phyloP scores from a whole-genome alignment of 495 filamentous ascomycete genomes.

The Patellaria atrata region DNA sequence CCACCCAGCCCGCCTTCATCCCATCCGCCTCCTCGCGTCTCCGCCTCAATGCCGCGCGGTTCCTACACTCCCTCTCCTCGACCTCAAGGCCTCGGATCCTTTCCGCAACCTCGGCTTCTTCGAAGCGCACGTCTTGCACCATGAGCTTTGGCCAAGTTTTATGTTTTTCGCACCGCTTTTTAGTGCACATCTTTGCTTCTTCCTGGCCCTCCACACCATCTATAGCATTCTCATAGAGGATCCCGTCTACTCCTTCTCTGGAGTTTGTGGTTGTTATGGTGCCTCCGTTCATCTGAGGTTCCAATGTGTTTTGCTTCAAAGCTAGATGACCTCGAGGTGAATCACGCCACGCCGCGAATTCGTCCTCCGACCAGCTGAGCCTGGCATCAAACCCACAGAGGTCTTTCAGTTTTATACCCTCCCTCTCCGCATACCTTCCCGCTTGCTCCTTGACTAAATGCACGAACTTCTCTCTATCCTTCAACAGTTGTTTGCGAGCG shows the following conservation, averaged over 20 bases:
- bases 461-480: constrained; percentile 29
- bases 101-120: constrained; percentile 25
- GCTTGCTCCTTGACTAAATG: constrained; percentile 23
- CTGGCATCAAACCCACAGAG: constrained; percentile 53
- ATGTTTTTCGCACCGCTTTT: constrained; percentile 28
- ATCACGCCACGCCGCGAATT: constrained; percentile 35
- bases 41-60: constrained; percentile 13
- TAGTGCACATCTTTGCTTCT: constrained; percentile 18
- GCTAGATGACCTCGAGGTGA: constrained; percentile 16
- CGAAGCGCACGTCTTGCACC: constrained; percentile 27
- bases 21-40: constrained; percentile 6
- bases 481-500: constrained; percentile 21
- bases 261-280: constrained; percentile 1
- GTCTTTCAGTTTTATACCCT: constrained; percentile 36
- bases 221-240: not conserved
- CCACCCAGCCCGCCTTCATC: constrained; percentile 14
- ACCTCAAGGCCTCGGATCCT: constrained; percentile 24
- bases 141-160: constrained; percentile 27
- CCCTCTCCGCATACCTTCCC: constrained; percentile 16
- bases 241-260: not conserved
- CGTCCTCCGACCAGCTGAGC: constrained; percentile 44
- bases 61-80: constrained; percentile 24
- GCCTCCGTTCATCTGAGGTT: constrained; percentile 7
- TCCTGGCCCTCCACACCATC: constrained; percentile 6
- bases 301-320: constrained; percentile 18